Conservation (phyloP, 306 rosid genomes). For the Trifolium subterraneum region DNA sequence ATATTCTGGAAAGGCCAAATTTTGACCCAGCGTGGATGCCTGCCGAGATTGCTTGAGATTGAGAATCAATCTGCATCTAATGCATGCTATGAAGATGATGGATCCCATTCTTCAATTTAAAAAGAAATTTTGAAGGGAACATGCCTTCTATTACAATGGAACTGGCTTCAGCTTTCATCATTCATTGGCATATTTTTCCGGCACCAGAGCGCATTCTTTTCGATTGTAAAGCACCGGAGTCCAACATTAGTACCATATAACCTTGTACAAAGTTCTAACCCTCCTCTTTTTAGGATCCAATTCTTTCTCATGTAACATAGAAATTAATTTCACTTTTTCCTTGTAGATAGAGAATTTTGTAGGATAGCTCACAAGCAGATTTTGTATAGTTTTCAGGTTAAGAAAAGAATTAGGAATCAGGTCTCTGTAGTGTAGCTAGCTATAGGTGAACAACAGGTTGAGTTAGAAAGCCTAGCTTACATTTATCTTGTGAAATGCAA, state of each 20-base stretch:
- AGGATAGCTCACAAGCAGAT: conserved; percentile 52
- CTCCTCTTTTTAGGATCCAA: conserved; percentile 58
- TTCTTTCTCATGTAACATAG: conserved; percentile 72
- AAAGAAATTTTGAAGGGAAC: conserved; percentile 44
- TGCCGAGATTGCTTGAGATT: conserved; percentile 17
- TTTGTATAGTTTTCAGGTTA: conserved; percentile 70
- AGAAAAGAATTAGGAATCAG: conserved; percentile 64
- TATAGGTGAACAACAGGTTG: conserved; percentile 58
- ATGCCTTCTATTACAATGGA: conserved; percentile 42
- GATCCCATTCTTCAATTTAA: conserved; percentile 41
- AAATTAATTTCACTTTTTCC: conserved; percentile 46
- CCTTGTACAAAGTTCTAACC: conserved; percentile 84
- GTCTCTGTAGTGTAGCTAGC: conserved; percentile 60
- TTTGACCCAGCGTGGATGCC: conserved; percentile 36
- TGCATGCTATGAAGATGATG: conserved; percentile 43
- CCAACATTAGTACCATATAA: conserved; percentile 51
- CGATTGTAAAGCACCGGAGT: conserved; percentile 56
- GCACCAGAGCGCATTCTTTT: conserved; percentile 53
- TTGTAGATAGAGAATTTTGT: conserved; percentile 54
- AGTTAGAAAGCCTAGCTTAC: conserved; percentile 50
- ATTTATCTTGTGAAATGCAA: conserved; percentile 41
- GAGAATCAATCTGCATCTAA: conserved; percentile 42
- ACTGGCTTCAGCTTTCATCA: conserved; percentile 49
- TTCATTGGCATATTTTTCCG: conserved; percentile 43
- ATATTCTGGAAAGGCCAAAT: conserved; percentile 43